Base-by-base conservation (phyloP, 495 filamentous ascomycete species). In the Friedmanniomyces simplex region DNA sequence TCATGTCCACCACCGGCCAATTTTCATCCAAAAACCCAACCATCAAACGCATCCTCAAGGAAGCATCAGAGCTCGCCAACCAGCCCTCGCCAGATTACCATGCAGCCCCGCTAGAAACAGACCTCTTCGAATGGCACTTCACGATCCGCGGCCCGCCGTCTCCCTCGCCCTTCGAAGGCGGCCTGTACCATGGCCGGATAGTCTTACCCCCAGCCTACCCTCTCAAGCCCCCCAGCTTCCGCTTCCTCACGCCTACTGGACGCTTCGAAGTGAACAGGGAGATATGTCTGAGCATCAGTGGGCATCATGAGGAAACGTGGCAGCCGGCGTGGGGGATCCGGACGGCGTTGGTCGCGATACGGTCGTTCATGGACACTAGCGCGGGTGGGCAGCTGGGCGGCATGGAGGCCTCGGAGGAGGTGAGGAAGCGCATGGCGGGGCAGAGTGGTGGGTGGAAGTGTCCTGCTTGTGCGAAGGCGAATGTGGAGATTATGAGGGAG, bases 121-220 rank as follows among this genome's bases (percentile, higher is more conserved):
- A 96, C 74, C 86, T 98, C 59, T 95, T 95, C 76, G 91, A 96
- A 75, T 98, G 93, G 93, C 93, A 98, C 79, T 98, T 98, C 79
- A 98, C 93, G 0, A 74, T 98, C n/a, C 81, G 82, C 49, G 93
- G 93, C 0, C 93, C 93, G 0, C 93, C 93, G 0, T 74, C 78
- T 11, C 86, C 87, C 21, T 79, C 82, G n/a, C 78, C 86, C 30
- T 98, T 91, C 76, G 77, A 81, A 20, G 63, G 67, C 10, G 93
- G 93, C 22, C 78, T 95, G 64, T 98, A 98, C 77, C 93, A 98
- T 73, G 93, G 93, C 45, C 89, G 91, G 65, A 98, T 98, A 69
- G 77, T 88, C 37, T 83, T 98, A 18, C 93, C 93, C 7, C 78
- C 89, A 0, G 76, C 82, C 7, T 98, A 98, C 73, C 93, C 93